phyloP scores from a whole-genome alignment of 2,329 filamentous ascomycete genomes.

The Periconia macrospinosa region DNA sequence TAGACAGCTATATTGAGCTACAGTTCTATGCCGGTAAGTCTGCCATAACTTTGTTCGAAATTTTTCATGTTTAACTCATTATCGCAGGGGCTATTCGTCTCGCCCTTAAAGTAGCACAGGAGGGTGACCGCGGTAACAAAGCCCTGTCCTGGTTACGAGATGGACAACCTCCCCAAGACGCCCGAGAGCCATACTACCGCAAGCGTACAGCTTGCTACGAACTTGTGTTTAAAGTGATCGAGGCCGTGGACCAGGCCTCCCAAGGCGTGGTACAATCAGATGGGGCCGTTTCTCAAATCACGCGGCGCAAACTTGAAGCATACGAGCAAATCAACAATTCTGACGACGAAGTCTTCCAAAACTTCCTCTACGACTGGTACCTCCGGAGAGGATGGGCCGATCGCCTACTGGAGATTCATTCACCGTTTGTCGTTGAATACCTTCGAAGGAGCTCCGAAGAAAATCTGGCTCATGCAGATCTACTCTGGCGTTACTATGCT shows the following conservation, averaged over 20 bases:
- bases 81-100: conserved; percentile 76
- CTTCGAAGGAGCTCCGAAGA: conserved; percentile 74
- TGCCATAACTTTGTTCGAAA: background rate
- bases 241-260: conserved; percentile 73
- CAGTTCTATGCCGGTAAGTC: conserved; percentile 76
- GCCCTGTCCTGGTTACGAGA: conserved; percentile 88
- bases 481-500: conserved; percentile 90
- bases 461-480: conserved; percentile 78
- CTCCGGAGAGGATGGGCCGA: conserved; percentile 82
- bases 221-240: conserved; percentile 81
- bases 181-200: conserved; percentile 67
- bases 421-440: conserved; percentile 83
- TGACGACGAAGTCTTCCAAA: conserved; percentile 91
- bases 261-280: conserved; percentile 72
- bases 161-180: conserved; percentile 69
- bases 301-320: conserved; percentile 81
- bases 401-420: conserved; percentile 80
- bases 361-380: conserved; percentile 98
- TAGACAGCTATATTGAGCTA: conserved; percentile 76
- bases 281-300: conserved; percentile 73
- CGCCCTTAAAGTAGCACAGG: conserved; percentile 77
- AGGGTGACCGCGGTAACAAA: conserved; percentile 83
- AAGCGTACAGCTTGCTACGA: conserved; percentile 79
- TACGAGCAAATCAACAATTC: conserved; percentile 89
- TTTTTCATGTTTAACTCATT: conserved; percentile 2